A percentile compares a stretch with the other conserved stretches of the same genome.
phyloP scores from a whole-genome alignment of 2,329 filamentous ascomycete genomes.

The Exserohilum rostratum region DNA sequence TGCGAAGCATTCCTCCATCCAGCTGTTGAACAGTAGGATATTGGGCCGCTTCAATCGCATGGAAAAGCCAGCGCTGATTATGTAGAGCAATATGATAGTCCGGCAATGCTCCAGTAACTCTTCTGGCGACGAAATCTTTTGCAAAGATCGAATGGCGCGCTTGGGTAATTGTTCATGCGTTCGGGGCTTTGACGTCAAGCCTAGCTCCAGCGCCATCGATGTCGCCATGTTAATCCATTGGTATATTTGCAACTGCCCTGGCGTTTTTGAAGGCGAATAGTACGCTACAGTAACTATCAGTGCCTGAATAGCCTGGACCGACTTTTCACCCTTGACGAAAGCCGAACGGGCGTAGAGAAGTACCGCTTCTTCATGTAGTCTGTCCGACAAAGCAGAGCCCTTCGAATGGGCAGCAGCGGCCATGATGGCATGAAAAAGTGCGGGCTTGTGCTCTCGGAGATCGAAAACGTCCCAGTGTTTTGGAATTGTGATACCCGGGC shows the following conservation, averaged over 20 bases:
- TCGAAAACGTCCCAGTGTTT: constrained; percentile 40
- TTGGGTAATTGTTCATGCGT: constrained; percentile 48
- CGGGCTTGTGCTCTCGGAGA: constrained; percentile 39
- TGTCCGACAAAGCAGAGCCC: constrained; percentile 39
- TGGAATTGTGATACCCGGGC: constrained; percentile 38
- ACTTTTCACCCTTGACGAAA: constrained; percentile 48
- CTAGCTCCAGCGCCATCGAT: constrained; percentile 46
- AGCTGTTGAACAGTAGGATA: constrained; percentile 44
- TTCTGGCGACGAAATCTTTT: constrained; percentile 44
- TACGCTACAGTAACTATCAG: constrained; percentile 43
- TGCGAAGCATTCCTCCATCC: constrained; percentile 44
- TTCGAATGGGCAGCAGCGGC: constrained; percentile 44
- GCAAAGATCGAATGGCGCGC: constrained; percentile 37
- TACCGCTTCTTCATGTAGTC: constrained; percentile 42
- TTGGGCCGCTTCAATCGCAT: constrained; percentile 44
- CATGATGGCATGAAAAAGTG: constrained; percentile 46
- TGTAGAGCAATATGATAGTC: constrained; percentile 41
- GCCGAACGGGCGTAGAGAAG: constrained; percentile 41
- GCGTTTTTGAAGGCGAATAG: constrained; percentile 42
- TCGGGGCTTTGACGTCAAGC: constrained; percentile 43
- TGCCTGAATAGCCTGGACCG: constrained; percentile 44
- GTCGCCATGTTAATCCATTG: constrained; percentile 46
- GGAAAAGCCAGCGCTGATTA: constrained; percentile 41
- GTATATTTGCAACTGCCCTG: constrained; percentile 43
- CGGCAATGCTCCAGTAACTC: constrained; percentile 45